Evolutionary conservation across 2,329 filamentous ascomycete species (phyloP), one percentile per base, ranked within the genome.

Genomic region (Pseudocercospora vitis): DNA sequence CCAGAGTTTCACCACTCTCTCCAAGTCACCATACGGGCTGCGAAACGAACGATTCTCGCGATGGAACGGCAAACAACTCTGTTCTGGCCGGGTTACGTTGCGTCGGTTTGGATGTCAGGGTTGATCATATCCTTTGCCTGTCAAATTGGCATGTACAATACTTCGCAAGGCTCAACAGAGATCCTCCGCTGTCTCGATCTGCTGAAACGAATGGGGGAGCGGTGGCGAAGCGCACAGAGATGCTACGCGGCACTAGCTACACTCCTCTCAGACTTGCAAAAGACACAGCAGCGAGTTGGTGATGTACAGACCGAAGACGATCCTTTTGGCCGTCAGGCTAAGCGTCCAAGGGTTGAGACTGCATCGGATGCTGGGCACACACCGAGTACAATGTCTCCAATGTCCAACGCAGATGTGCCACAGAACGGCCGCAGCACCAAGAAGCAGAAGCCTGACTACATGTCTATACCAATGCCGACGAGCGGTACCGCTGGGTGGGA

Each of bases 21-120:
- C 5, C 70, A 72, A 51, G 57, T 64, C 7, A 66, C 64, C 3
- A 59, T 72, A 2, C 58, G 60, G 21, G 63, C 63, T 42, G 66
- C 68, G 6, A 65, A 65, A 16, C 61, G 61, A 8, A 58, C 59
- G 12, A 70, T 71, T 18, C 59, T 69, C n/a, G 55, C 58, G 0
- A 29, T 70, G 26, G 56, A 60, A 12, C 45, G 47, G n/a, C 61
- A 61, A 39, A 49, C 42, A 6, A 57, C 58, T 19, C 40, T 64
- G 8, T 63, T 61, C 35, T 73, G 70, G 71, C 71, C 71, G 0
- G 68, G 69, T 0, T 67, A 66, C 8, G 58, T 73, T 21, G 70
- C 71, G 0, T 66, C 69, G 1, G 58, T 63, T 0, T 73, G 71
- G 71, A 73, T 72, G 68, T 65, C 69, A 5, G 70, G 71, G 6